Percentiles rank a stretch among this genome's conserved stretches.
Conservation (phyloP, 345 rosid species). For the Citrus mangshanensis region DNA sequence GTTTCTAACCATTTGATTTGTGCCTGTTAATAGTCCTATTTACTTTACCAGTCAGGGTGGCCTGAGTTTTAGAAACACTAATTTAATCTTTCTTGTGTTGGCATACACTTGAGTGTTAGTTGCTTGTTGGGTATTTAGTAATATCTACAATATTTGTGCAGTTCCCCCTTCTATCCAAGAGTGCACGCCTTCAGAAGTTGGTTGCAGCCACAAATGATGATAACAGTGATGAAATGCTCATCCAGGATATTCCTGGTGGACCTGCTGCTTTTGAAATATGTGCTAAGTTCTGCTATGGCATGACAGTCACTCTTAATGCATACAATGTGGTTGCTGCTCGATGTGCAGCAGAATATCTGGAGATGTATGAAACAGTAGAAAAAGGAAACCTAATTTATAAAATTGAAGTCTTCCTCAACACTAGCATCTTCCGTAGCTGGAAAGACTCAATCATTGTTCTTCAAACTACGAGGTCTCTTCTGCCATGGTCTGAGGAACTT, state of each 20-base stretch:
- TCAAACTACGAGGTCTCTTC: conserved; percentile 46
- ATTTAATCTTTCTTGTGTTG: neutral
- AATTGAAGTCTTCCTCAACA: conserved; percentile 67
- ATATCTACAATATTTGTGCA: conserved; percentile 17
- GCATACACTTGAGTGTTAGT: neutral
- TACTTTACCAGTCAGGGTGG: neutral
- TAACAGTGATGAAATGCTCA: conserved; percentile 51
- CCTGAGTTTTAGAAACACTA: neutral
- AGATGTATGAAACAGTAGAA: conserved; percentile 59
- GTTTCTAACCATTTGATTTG: neutral
- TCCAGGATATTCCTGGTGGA: conserved; percentile 79
- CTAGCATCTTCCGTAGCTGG: conserved; percentile 72
- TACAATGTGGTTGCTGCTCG: conserved; percentile 81
- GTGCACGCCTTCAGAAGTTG: conserved; percentile 60
- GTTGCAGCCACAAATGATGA: conserved; percentile 48
- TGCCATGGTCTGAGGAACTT: conserved; percentile 53
- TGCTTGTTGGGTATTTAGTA: neutral
- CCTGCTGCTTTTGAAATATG: conserved; percentile 81
- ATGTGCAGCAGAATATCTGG: conserved; percentile 80
- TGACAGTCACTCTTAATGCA: conserved; percentile 83
- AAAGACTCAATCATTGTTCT: conserved; percentile 71
- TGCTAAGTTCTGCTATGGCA: conserved; percentile 89
- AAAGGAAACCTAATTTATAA: conserved; percentile 72
- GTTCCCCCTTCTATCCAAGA: conserved; percentile 76
- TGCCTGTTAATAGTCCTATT: neutral